A percentile compares a stretch with the other conserved stretches of the same genome.
phyloP scores from a whole-genome alignment of 2,329 filamentous ascomycete species.

The Pseudogymnoascus sp. region DNA sequence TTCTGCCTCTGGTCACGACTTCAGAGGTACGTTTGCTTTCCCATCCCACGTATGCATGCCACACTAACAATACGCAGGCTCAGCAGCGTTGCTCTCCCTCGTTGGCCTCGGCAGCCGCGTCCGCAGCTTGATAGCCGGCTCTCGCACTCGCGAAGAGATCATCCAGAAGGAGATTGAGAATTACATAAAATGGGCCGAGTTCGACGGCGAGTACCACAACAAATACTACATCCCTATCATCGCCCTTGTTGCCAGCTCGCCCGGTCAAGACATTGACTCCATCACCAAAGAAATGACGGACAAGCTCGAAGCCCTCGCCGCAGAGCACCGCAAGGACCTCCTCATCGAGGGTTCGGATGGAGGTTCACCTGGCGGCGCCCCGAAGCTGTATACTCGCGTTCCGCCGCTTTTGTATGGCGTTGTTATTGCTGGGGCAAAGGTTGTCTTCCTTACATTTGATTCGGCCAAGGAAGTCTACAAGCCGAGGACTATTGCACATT shows the following conservation, averaged over 20 bases:
- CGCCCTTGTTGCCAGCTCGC: constrained; percentile 16
- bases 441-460: constrained; percentile 26
- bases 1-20: constrained; percentile 17
- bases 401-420: constrained; percentile 30
- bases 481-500: constrained; percentile 22
- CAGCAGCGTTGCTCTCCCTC: constrained; percentile 23
- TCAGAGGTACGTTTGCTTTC: constrained; percentile 19
- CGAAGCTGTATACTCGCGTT: constrained; percentile 18
- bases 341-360: constrained; percentile 8
- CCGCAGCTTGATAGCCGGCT: constrained; percentile 16
- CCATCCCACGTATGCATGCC: not conserved
- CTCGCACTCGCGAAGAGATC: constrained; percentile 19
- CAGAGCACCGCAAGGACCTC: constrained; percentile 22
- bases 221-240: constrained; percentile 26
- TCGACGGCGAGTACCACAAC: constrained; percentile 26
- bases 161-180: constrained; percentile 24
- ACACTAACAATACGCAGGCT: constrained; percentile 18
- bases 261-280: constrained; percentile 16
- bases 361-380: constrained; percentile 14
- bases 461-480: constrained; percentile 22
- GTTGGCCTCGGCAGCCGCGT: constrained; percentile 23
- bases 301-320: constrained; percentile 24
- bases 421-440: constrained; percentile 22
- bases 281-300: constrained; percentile 19
- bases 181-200: constrained; percentile 29